Conservation (phyloP, 768 basidiomycete species). For the Xerocomus brunneocitrinus region DNA sequence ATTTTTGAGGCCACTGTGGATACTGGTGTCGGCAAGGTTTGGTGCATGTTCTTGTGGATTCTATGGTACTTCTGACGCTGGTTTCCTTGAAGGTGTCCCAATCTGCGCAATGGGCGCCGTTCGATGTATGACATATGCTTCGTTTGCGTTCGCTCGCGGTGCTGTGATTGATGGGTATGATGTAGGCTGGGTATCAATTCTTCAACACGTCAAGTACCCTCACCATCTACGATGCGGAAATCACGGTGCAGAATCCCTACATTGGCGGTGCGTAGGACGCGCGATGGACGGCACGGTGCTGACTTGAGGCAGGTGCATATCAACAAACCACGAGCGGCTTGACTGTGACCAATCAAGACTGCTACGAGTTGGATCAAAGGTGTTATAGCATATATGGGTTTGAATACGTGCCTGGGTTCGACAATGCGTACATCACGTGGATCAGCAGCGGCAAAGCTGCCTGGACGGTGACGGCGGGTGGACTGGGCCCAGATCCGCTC, state of each 20-base stretch:
- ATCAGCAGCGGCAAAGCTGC: conserved; percentile 50
- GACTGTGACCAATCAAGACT: conserved; percentile 36
- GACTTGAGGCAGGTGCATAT: conserved; percentile 25
- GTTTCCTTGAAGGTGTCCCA: conserved; percentile 42
- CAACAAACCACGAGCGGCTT: conserved; percentile 40
- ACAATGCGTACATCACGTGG: conserved; percentile 64
- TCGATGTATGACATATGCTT: conserved; percentile 23
- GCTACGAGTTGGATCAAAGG: conserved; percentile 38
- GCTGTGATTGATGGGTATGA: background rate
- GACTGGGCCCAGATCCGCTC: conserved; percentile 45
- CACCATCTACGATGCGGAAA: conserved; percentile 34
- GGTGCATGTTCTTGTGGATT: conserved; percentile 5
- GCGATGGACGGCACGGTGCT: background rate
- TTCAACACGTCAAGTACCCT: conserved; percentile 33
- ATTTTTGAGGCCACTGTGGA: conserved; percentile 48
- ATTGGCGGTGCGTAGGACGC: conserved; percentile 35
- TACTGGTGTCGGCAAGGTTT: conserved; percentile 31
- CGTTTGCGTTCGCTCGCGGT: background rate
- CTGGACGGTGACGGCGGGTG: conserved; percentile 52
- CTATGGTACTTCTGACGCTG: conserved; percentile 7
- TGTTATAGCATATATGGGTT: conserved; percentile 51
- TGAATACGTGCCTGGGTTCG: conserved; percentile 49
- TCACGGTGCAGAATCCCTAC: conserved; percentile 39
- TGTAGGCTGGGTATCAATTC: conserved; percentile 42
- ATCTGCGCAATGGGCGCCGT: conserved; percentile 44